phyloP scores from a whole-genome alignment of 257 asterid species.

The Cordia subcordata region DNA sequence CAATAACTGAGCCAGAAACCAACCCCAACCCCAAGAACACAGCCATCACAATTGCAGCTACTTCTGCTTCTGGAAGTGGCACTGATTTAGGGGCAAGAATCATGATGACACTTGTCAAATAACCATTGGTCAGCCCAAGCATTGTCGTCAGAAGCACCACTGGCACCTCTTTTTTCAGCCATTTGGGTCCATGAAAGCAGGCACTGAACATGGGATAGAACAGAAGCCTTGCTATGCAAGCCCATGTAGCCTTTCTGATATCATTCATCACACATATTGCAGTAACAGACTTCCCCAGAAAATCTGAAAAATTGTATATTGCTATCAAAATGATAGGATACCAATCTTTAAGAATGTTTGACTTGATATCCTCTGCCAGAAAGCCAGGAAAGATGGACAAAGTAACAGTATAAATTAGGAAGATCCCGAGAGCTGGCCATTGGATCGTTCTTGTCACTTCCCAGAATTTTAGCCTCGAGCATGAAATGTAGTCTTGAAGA shows the following conservation, averaged over 20 bases:
- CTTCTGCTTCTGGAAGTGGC: conserved; percentile 51
- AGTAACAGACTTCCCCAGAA: conserved; percentile 58
- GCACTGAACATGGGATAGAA: conserved; percentile 61
- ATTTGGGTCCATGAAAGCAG: conserved; percentile 64
- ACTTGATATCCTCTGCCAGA: conserved; percentile 54
- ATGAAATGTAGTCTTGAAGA: conserved; percentile 13
- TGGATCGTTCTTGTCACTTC: conserved; percentile 30
- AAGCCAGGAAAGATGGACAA: conserved; percentile 76
- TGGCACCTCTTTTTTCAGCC: conserved; percentile 68
- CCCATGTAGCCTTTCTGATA: conserved; percentile 50
- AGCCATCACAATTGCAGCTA: conserved; percentile 69
- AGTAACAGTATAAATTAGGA: conserved; percentile 59
- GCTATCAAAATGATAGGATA: conserved; percentile 57
- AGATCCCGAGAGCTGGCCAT: conserved; percentile 59
- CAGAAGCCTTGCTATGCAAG: conserved; percentile 50
- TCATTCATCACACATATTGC: conserved; percentile 34
- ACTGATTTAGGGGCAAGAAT: conserved; percentile 69
- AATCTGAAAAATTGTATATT: conserved; percentile 53
- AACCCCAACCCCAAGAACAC: conserved; percentile 61
- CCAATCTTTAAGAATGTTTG: conserved; percentile 55
- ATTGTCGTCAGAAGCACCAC: conserved; percentile 48
- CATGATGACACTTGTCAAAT: conserved; percentile 76
- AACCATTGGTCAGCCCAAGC: conserved; percentile 69
- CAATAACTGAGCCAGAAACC: conserved; percentile 55
- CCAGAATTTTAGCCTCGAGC: conserved; percentile 26